Evolutionary conservation across 768 basidiomycete genomes (phyloP), one percentile per base, ranked within the genome.

Genomic region (Tulasnella sp.): DNA sequence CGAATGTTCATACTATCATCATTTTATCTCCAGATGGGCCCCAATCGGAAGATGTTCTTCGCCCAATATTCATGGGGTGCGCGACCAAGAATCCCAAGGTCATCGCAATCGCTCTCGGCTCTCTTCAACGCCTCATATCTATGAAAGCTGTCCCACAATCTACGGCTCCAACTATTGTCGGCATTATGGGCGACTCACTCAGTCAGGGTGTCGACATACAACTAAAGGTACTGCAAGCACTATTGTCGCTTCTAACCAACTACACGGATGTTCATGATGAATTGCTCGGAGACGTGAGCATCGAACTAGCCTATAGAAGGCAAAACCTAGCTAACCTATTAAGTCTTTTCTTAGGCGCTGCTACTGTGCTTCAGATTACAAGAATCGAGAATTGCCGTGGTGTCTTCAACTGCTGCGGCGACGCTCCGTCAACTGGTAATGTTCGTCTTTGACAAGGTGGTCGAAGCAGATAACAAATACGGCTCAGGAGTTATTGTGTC

Each of bases 131-230:
- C 44, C 77, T 98, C 61, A 92, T 96, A 58, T 76, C 85, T 3
- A 78, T 92, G 60, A 85, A 84, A 69, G 90, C 88, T 21, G 88
- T 94, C 1, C 87, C 86, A 0, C 81, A 85, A 69, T 81, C 80
- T 1, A 81, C 84, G 0, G 85, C 94, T 0, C 82, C 88, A 0
- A 70, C 80, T 34, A 87, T 97, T 53, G 78, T 98, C 65, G 80
- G 72, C 46, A 94, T 86, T 0, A 85, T 99, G 81, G 80, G 76
- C 59, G 84, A 88, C 63, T 90, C 90, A 17, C 82, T 94, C 75
- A 84, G 80, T 27, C 92, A 94, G 68, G 96, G 92, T 4, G 93
- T 98, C 29, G 96, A 99, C 68, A 96, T 97, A 25, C 96, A 98
- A 68, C 78, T 98, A 41, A 85, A 88, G 53, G 88, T 97, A 25